Base-by-base conservation (phyloP, 164 flowering plant species). In the Platanus orientalis region DNA sequence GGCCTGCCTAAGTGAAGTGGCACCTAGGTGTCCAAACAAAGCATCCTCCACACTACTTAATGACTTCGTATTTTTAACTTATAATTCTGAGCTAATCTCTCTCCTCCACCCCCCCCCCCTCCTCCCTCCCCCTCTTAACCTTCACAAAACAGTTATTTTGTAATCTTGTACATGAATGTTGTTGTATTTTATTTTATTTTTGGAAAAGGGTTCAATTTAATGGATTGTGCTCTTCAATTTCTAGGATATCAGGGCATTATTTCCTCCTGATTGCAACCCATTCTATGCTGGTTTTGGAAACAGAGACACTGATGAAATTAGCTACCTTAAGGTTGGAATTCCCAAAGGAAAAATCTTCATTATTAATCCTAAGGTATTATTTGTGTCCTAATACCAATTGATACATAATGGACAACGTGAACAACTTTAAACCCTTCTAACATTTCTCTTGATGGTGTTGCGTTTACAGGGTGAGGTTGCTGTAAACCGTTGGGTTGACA, bases 261-360 rank as follows among this genome's bases (percentile, higher is more conserved):
- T 89, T 80, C 97, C 99, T 68, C 57, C 81, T 47, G 96, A 88
- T 71, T 71, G 81, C 80, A 85, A 83, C 57, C 99, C 99, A 42
- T 94, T 91, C 71, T 94, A 94, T 79, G 99, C 99, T 70, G 99
- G 99, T 68, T 94, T 94, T 73, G 99, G 99, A 58, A 94, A 94
- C 69, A 78, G 99, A 78, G 84, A 89, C 68, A 94, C 97, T 5
- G 99, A 94, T 76, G 99, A 94, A 72, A 47, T 94, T 58, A 94
- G 99, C 85, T 94, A 94, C 74, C 87, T 86, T 57, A 94, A 83
- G 69, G 96, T 91, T 56, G 99, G 97, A 70, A 91, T 94, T 39
- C 99, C 99, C 2, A 84, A 65, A 69, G 96, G 97, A 42, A 94
- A 94, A 74, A 88, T 94, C 55, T 91, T 94, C 73, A 94, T 76